phyloP scores from a whole-genome alignment of 495 filamentous ascomycete genomes.

The Penicillium antarcticum region DNA sequence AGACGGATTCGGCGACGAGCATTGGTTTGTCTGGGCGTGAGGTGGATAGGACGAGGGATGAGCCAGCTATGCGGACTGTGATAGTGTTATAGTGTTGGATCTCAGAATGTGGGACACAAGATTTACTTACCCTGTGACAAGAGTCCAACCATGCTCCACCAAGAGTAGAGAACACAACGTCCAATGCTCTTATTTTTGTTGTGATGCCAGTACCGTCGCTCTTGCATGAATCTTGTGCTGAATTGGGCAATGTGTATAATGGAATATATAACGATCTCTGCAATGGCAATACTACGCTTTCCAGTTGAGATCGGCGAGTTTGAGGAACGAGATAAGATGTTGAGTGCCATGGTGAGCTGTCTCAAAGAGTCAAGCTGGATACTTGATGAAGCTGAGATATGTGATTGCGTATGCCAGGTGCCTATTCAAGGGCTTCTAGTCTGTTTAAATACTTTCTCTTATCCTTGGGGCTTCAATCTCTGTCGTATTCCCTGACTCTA shows the following conservation, averaged over 20 bases:
- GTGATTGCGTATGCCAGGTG: neutral
- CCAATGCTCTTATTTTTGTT: conserved; percentile 14
- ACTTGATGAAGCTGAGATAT: neutral
- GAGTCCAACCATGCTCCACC: conserved; percentile 30
- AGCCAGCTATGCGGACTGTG: conserved; percentile 29
- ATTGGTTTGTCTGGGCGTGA: conserved; percentile 15
- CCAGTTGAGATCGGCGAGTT: conserved; percentile 14
- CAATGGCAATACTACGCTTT: conserved; percentile 25
- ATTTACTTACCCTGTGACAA: conserved; percentile 24
- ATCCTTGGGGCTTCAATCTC: neutral
- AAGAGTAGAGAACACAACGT: conserved; percentile 28
- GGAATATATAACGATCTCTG: conserved; percentile 26
- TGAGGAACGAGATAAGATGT: neutral
- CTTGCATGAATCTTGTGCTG: conserved; percentile 24
- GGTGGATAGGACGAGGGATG: conserved; percentile 24
- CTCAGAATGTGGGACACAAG: neutral
- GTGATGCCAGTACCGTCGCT: conserved; percentile 34
- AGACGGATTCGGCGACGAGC: conserved; percentile 21
- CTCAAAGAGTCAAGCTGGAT: neutral
- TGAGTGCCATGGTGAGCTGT: conserved; percentile 1
- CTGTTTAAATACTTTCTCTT: conserved; percentile 1
- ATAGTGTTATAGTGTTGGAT: neutral
- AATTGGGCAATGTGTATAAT: conserved; percentile 23
- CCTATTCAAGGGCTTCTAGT: neutral
- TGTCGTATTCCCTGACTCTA: neutral